phyloP scores from a whole-genome alignment of 169 alveolate genomes.

The Theileria equi region DNA sequence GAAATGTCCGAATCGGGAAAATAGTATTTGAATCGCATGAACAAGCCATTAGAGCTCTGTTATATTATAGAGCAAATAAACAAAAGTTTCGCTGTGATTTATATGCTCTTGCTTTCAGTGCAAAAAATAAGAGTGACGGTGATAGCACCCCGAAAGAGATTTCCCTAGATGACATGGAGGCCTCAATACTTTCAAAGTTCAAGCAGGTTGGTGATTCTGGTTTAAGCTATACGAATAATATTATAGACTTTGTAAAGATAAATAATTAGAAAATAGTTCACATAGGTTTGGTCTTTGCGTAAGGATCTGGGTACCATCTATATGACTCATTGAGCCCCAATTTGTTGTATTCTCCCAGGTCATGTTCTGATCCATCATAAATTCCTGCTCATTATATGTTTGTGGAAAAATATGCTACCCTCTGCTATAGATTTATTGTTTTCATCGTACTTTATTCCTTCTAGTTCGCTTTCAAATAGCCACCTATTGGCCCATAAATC shows the following conservation, averaged over 20 bases:
- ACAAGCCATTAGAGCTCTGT: conserved; percentile 58
- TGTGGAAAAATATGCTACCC: conserved; percentile 7
- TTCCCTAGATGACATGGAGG: conserved; percentile 37
- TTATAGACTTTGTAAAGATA: background rate
- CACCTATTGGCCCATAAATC: conserved; percentile 86
- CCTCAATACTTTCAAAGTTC: conserved; percentile 7
- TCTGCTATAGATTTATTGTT: conserved; percentile 31
- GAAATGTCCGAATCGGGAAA: conserved; percentile 46
- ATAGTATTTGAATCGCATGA: conserved; percentile 42
- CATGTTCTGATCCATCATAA: conserved; percentile 58
- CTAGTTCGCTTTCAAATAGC: conserved; percentile 78
- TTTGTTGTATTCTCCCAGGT: conserved; percentile 47
- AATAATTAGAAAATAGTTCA: background rate
- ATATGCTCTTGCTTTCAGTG: conserved; percentile 57
- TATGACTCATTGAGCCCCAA: conserved; percentile 61
- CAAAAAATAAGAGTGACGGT: background rate
- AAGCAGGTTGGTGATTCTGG: conserved; percentile 21
- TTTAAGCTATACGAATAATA: background rate
- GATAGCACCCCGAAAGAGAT: too few relatives aligned
- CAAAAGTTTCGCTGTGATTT: conserved; percentile 44
- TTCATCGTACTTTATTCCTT: conserved; percentile 61
- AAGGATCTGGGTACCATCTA: conserved; percentile 65
- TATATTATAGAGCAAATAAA: conserved; percentile 51
- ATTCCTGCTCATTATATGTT: conserved; percentile 15
- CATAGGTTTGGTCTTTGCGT: conserved; percentile 5